phyloP scores from a whole-genome alignment of 192 early-diverging fungal species.

The Diversispora eburnea region DNA sequence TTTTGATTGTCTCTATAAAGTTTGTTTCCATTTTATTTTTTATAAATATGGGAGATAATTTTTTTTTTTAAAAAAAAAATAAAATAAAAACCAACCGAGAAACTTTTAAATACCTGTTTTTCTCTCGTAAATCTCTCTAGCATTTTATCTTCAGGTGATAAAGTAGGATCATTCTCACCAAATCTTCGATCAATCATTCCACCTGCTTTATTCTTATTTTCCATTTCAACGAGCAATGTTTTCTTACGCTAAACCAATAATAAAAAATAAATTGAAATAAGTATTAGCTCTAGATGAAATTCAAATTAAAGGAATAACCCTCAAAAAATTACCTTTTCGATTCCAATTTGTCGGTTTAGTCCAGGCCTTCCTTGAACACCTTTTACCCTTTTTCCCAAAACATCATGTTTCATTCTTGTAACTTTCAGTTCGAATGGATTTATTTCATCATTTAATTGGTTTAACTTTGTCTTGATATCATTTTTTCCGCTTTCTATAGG shows the following conservation, averaged over 20 bases:
- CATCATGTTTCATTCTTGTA: conserved; percentile 75
- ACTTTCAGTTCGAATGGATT: conserved; percentile 93
- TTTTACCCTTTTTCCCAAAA: conserved; percentile 80
- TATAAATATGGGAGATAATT: neutral
- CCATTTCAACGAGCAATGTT: conserved; percentile 76
- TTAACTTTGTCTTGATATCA: conserved; percentile 37
- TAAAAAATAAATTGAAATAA: conserved; percentile 2
- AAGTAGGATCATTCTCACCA: conserved; percentile 81
- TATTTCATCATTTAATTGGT: conserved; percentile 37
- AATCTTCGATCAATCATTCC: conserved; percentile 90
- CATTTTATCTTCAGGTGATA: conserved; percentile 97
- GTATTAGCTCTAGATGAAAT: neutral
- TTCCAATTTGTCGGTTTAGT: conserved; percentile 71
- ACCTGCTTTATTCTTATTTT: conserved; percentile 62
- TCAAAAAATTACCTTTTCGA: conserved; percentile 64
- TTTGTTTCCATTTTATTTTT: neutral
- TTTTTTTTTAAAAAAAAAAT: conserved; percentile 5
- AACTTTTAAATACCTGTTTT: conserved; percentile 47
- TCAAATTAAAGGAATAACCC: neutral
- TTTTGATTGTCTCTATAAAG: conserved; percentile 36
- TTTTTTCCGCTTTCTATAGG: conserved; percentile 55
- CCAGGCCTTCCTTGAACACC: conserved; percentile 80
- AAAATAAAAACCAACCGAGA: neutral
- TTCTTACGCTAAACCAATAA: conserved; percentile 60
- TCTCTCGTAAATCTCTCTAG: conserved; percentile 89